Evolutionary conservation across 108 stramenopile genomes (phyloP), one percentile per base, ranked within the genome.

Genomic region (Stephanodiscus minutulus): DNA sequence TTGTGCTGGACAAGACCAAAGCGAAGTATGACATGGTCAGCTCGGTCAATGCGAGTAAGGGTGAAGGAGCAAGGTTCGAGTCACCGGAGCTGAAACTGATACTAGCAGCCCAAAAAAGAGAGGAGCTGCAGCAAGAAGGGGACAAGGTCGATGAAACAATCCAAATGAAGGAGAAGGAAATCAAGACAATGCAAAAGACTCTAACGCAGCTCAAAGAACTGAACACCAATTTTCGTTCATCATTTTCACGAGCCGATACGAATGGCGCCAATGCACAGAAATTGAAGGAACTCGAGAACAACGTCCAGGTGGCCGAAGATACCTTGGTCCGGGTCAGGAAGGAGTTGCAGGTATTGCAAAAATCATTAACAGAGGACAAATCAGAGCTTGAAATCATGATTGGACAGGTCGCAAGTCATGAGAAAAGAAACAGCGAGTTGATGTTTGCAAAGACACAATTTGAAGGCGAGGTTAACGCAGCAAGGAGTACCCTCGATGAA

Each of bases 71-170:
- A 43, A 76, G 70, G 22, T 74, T 62, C 31, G 66, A 81, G 54
- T 87, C 87, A 31, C 92, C 92, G 47, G 89, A 91, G 17, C 85
- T 88, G 46, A 89, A 89, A 68, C 70, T 96, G 43, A 96, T 96
- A 60, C 47, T 81, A 39, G 90, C 91, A 17, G 94, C 94, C 15
- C 92, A 96, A 83, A 85, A 72, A 77, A 77, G 91, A 55, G 92
- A 92, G 64, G 94, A 96, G 73, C 70, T 96, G 43, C 94, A 94
- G 81, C 70, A 88, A 35, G 78, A 89, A 66, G 94, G 94, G 10
- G 92, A 96, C 62, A 76, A 85, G 68, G 82, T 96, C 12, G 91
- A 96, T 58, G 82, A 71, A 31, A 83, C 86, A 36, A 91, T 96
- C 59, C 63, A 77, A 33, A 69, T 64, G 53, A 74, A 86, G 60